Conservation (phyloP, 768 basidiomycete species). For the Russula vinacea region DNA sequence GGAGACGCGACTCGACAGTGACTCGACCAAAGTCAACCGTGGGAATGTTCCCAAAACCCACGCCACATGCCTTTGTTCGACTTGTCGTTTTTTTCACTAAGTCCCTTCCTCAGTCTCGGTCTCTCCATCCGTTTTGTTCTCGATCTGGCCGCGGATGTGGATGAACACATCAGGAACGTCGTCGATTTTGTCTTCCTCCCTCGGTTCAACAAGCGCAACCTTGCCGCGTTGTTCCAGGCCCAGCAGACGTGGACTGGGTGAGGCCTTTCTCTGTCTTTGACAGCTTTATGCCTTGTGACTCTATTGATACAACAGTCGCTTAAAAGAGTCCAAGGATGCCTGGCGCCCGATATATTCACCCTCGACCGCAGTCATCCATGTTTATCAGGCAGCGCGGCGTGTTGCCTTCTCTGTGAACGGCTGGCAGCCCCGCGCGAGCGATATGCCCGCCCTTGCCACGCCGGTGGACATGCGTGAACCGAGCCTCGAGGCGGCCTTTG, state of each 20-base stretch:
- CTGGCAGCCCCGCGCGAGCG: slow-evolving; percentile 75
- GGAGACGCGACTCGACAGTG: too few species aligned
- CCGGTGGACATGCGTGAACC: slow-evolving; percentile 49
- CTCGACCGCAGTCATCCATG: slow-evolving; percentile 82
- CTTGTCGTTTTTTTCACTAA: too few species aligned
- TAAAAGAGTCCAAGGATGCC: slow-evolving; percentile 86
- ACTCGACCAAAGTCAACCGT: too few species aligned
- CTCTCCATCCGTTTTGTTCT: slow-evolving; percentile 92
- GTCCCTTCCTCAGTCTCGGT: too few species aligned
- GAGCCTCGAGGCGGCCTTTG: slow-evolving; percentile 73
- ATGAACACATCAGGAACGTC: slow-evolving; percentile 76
- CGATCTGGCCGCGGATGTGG: slow-evolving; percentile 69
- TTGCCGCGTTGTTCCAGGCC: slow-evolving; percentile 84
- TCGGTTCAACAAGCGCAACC: slow-evolving; percentile 91
- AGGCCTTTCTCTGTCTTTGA: slow-evolving; percentile 29
- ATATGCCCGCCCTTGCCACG: slow-evolving; percentile 52
- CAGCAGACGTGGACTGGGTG: slow-evolving; percentile 93
- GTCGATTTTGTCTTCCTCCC: slow-evolving; percentile 88
- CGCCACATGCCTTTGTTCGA: too few species aligned
- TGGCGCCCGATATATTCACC: slow-evolving; percentile 76
- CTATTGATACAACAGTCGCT: slow-evolving; percentile 47
- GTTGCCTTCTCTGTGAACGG: slow-evolving; percentile 77
- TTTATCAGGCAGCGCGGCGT: slow-evolving; percentile 80
- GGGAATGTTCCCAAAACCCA: too few species aligned
- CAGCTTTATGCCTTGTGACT: slow-evolving; percentile 13